Percentiles rank a stretch among this genome's conserved stretches.
Conservation (phyloP, 1,284 basidiomycete genomes). For the Moniliella sp. region DNA sequence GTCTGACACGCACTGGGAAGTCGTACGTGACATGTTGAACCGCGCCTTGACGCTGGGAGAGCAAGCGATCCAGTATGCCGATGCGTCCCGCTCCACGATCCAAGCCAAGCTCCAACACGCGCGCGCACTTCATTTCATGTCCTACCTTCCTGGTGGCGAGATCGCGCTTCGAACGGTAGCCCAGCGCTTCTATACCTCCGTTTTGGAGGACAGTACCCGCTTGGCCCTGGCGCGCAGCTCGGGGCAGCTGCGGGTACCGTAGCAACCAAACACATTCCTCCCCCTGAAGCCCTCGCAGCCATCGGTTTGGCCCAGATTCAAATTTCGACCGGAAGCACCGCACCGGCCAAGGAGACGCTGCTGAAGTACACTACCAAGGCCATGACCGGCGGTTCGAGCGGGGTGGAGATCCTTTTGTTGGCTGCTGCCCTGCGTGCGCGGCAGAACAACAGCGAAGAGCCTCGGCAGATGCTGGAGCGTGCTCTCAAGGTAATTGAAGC, state of each 20-base stretch:
- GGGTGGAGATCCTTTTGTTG: constrained; percentile 18
- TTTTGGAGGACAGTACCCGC: constrained; percentile 16
- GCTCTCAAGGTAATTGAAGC: constrained; percentile 1
- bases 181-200: constrained; percentile 19
- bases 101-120: constrained; percentile 24
- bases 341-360: constrained; percentile 21
- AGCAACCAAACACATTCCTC: constrained; percentile 5
- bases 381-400: constrained; percentile 3
- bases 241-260: constrained; percentile 2
- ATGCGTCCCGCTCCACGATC: constrained; percentile 13
- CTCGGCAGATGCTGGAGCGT: not conserved
- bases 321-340: constrained; percentile 12
- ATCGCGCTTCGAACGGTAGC: constrained; percentile 9
- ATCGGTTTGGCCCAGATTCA: constrained; percentile 29
- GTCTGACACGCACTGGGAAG: constrained; percentile 1
- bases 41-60: constrained; percentile 28
- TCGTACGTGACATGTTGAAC: constrained; percentile 7
- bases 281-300: constrained; percentile 16
- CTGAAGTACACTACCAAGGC: not conserved
- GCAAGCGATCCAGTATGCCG: constrained; percentile 30
- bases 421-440: constrained; percentile 16
- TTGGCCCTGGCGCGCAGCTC: constrained; percentile 2
- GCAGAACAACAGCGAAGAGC: constrained; percentile 3
- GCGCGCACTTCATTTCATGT: constrained; percentile 19
- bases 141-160: constrained; percentile 8